Evolutionary conservation across 2,329 filamentous ascomycete species (phyloP).

Genomic region (Scytalidium lignicola): DNA sequence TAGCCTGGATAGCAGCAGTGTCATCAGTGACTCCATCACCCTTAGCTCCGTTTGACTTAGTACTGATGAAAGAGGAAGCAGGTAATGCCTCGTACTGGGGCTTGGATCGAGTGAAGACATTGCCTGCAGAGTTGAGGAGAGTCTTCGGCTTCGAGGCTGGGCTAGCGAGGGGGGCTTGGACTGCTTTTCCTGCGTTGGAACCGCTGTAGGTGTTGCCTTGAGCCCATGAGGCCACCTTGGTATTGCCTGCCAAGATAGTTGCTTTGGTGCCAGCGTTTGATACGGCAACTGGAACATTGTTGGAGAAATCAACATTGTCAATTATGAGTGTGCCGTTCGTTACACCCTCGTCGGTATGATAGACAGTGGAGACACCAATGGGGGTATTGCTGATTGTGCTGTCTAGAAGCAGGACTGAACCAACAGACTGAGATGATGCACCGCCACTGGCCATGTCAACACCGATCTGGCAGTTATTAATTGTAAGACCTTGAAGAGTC

Average conservation of each 20-base stretch:
- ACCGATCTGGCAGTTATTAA: constrained; percentile 70
- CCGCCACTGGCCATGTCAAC: constrained; percentile 71
- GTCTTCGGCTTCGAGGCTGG: constrained; percentile 57
- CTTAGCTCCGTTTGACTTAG: constrained; percentile 76
- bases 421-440: constrained; percentile 65
- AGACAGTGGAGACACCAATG: constrained; percentile 73
- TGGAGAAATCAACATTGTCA: constrained; percentile 81
- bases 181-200: constrained; percentile 38
- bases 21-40: constrained; percentile 88
- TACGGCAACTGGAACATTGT: constrained; percentile 63
- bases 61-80: constrained; percentile 70
- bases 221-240: constrained; percentile 65
- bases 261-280: constrained; percentile 48
- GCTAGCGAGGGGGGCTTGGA: constrained; percentile 52
- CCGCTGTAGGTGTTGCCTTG: constrained; percentile 72
- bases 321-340: constrained; percentile 80
- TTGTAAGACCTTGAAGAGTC: constrained; percentile 70
- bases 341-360: constrained; percentile 52
- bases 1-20: constrained; percentile 74
- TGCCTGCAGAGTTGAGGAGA: constrained; percentile 60
- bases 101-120: constrained; percentile 78
- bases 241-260: constrained; percentile 63
- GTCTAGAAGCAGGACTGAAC: constrained; percentile 79
- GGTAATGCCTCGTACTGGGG: constrained; percentile 75
- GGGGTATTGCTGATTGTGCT: constrained; percentile 71